Percentiles rank a stretch among this genome's conserved stretches.
Conservation (phyloP, 768 basidiomycete genomes). For the Myochromella boudieri region DNA sequence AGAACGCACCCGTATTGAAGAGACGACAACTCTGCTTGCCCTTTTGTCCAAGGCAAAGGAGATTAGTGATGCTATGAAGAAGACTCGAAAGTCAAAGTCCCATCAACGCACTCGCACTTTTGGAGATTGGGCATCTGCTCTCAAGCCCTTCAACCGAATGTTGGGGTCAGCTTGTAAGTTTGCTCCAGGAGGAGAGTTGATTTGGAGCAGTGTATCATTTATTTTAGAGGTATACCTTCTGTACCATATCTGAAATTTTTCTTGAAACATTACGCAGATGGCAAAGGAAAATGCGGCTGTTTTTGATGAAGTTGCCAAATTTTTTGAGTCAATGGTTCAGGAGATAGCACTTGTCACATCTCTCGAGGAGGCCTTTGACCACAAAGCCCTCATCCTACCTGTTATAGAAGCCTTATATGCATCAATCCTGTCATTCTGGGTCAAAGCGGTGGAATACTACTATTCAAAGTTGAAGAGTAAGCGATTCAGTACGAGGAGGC, state of each 20-base stretch:
- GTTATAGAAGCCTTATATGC: conserved; percentile 8
- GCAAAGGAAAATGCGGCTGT: background rate
- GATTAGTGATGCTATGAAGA: background rate
- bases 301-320: conserved; percentile 3
- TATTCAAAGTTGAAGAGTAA: conserved; percentile 4
- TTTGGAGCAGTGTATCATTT: conserved; percentile 8
- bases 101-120: background rate
- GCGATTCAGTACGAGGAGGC: background rate
- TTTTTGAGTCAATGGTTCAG: conserved; percentile 6
- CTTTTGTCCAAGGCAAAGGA: background rate
- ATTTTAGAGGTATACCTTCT: background rate
- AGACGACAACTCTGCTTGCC: background rate
- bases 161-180: conserved; percentile 1
- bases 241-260: background rate
- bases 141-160: conserved; percentile 4
- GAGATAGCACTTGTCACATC: background rate
- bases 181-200: conserved; percentile 3
- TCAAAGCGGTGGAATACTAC: conserved; percentile 8
- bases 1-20: conserved; percentile 3
- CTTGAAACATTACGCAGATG: background rate
- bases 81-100: background rate
- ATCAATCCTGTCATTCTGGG: conserved; percentile 11
- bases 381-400: background rate
- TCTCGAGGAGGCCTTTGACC: conserved; percentile 1
- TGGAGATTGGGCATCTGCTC: background rate